Evolutionary conservation across 768 basidiomycete species (phyloP).

Genomic region (Hygrophorus russula): DNA sequence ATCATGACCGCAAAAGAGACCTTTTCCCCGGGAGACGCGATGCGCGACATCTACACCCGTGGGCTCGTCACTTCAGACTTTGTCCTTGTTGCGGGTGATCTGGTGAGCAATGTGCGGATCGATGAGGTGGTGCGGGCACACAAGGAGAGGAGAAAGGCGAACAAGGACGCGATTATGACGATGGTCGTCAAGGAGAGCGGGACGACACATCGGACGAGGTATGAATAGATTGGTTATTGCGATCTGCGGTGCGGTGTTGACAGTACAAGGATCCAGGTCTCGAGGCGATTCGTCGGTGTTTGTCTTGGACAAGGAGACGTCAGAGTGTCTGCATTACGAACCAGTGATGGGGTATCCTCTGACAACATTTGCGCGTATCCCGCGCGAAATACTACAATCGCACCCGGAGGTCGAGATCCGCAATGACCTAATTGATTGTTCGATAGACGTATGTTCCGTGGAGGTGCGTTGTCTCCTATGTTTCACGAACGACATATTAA

Average conservation of each 20-base stretch:
- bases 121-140: conserved; percentile 84
- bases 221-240: conserved; percentile 13
- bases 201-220: conserved; percentile 64
- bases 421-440: conserved; percentile 80
- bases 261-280: conserved; percentile 32
- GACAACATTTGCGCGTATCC: conserved; percentile 49
- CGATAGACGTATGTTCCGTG: conserved; percentile 88
- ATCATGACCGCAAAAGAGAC: conserved; percentile 81
- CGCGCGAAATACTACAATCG: conserved; percentile 61
- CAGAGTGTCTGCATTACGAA: conserved; percentile 80
- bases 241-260: conserved; percentile 5
- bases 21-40: conserved; percentile 81
- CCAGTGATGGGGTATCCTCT: conserved; percentile 61
- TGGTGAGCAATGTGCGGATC: conserved; percentile 88
- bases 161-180: conserved; percentile 94
- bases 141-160: conserved; percentile 74
- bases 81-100: conserved; percentile 82
- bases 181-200: conserved; percentile 85
- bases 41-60: conserved; percentile 89
- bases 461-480: conserved; percentile 41
- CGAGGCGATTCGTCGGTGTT: conserved; percentile 68
- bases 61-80: conserved; percentile 87
- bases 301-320: conserved; percentile 64
- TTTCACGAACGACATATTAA: background rate
- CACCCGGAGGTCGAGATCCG: conserved; percentile 81